Evolutionary conservation across 495 filamentous ascomycete genomes (phyloP), one percentile per base, ranked within the genome.

Genomic region (Neurospora africana): DNA sequence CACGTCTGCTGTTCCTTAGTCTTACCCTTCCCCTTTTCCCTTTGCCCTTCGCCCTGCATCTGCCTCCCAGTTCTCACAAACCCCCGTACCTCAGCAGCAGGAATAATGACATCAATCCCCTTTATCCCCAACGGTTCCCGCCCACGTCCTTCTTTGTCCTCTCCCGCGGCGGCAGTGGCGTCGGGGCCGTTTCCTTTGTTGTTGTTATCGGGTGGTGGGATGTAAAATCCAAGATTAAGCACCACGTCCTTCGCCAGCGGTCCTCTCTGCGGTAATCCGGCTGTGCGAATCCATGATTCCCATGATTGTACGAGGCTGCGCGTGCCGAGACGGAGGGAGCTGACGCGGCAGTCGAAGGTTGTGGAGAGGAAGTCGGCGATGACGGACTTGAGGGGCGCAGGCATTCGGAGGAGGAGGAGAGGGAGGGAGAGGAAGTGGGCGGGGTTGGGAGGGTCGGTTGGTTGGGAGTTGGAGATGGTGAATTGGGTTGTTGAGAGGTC

Each of bases 281-380:
- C 27, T 0, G 53, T 65, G 0, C 3, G 15, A 0, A 84, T 75
- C 83, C 84, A 86, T 3, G 73, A 44, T 68, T 86, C 84, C 81
- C 79, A 82, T 11, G 75, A 74, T 2, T 69, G 44, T 3, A 83
- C 73, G 11, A 86, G 74, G 3, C 80, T 83, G 68, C 80, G 76
- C 1, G 84, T 86, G 11, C 84, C 84, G 9, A 85, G 72, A 11
- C 78, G 75, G 19, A 85, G 75, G 2, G 53, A 19, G 36, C 78
- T 83, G 43, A 85, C 78, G 61, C 84, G 83, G 70, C 83, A 85
- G 79, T 86, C 84, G 69, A 85, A 86, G 4, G 79, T 75, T 23
- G 72, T 80, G 0, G 80, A 77, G n/a, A 86, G 74, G 61, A 85
- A 86, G n/a, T 82, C 81, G n/a, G 74, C 23, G 2, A 86, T 36